Base-by-base conservation (phyloP, 2,329 filamentous ascomycete species). In the Colletotrichum falcatum region DNA sequence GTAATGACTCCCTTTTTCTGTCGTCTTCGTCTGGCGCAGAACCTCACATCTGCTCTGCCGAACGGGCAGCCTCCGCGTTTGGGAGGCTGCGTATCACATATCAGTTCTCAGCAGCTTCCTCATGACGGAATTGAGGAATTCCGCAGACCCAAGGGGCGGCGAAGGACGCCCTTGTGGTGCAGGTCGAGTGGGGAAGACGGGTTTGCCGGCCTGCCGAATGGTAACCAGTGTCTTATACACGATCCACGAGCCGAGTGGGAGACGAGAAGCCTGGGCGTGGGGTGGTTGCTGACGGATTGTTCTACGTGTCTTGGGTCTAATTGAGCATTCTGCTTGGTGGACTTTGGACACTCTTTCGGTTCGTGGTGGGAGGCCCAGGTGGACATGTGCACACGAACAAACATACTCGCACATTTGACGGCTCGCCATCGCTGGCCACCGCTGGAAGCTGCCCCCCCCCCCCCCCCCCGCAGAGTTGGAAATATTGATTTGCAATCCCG, bases 41-140 rank as follows among this genome's bases (percentile, higher is more conserved):
- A 30, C 26, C 7, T 20, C 5, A 20, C 53, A 26, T 16, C 9
- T 23, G n/a, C 12, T 23, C 20, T 55, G 11, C 2, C 37, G 20
- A 35, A 20, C 51, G 4, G 30, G 51, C 30, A 20, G 20, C 20
- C 20, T 23, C 44, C 42, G 9, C 5, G 30, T 37, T 26, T 33
- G 53, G 35, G 30, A 55, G n/a, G 53, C 11, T 48, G 39, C 54
- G 54, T 60, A 39, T 69, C 66, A 69, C 1, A 68, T 53, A n/a
- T 68, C 65, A 67, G 16, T 30, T 53, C 23, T 53, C 59, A 42
- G n/a, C 42, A 23, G n/a, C 44, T 12, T 60, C 37, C 37, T 18
- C 49, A 20, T 42, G 26, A 4, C 23, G n/a, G 16, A 12, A 28
- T 48, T 9, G 8, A 9, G n/a, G 14, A 3, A 48, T 37, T 37